Conservation (phyloP, 2,329 filamentous ascomycete species). For the Basipetospora chlamydospora region DNA sequence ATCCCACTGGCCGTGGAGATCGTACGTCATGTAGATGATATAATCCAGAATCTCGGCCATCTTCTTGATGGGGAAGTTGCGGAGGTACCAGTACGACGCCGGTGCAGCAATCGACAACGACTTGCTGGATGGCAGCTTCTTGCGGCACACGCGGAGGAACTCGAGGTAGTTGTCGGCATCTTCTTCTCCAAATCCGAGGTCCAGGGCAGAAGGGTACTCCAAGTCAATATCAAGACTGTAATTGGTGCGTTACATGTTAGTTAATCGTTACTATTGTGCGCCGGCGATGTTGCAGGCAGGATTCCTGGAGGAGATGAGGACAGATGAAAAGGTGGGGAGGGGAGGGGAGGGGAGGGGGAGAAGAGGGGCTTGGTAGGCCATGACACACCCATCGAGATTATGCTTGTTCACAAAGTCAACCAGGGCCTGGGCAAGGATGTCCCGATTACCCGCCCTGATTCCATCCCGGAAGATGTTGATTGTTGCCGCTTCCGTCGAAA, state of each 20-base stretch:
- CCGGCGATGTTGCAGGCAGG: too few relatives aligned
- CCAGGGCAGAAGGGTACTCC: constrained; percentile 26
- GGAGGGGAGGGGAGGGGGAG: too few relatives aligned
- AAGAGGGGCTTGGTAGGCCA: too few relatives aligned
- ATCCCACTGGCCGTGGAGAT: constrained; percentile 20
- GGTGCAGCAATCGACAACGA: constrained; percentile 22
- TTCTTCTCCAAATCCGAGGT: too few relatives aligned
- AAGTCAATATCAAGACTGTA: constrained; percentile 32
- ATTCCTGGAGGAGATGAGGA: too few relatives aligned
- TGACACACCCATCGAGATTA: constrained; percentile 15
- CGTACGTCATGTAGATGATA: constrained; percentile 21
- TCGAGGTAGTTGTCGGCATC: constrained; percentile 18
- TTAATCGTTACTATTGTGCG: too few relatives aligned
- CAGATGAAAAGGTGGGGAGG: too few relatives aligned
- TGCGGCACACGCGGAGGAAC: constrained; percentile 13
- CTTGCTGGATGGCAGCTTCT: constrained; percentile 9
- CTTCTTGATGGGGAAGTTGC: constrained; percentile 17
- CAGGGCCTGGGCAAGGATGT: constrained; percentile 18
- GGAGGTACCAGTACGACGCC: constrained; percentile 24
- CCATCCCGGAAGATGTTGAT: constrained; percentile 16
- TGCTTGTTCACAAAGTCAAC: constrained; percentile 17
- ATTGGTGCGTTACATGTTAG: too few relatives aligned
- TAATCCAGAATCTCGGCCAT: constrained; percentile 18
- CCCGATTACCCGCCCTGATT: constrained; percentile 6
- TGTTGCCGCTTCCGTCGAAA: constrained; percentile 13